Evolutionary conservation across 306 rosid genomes (phyloP).

Genomic region (Sophora flavescens): DNA sequence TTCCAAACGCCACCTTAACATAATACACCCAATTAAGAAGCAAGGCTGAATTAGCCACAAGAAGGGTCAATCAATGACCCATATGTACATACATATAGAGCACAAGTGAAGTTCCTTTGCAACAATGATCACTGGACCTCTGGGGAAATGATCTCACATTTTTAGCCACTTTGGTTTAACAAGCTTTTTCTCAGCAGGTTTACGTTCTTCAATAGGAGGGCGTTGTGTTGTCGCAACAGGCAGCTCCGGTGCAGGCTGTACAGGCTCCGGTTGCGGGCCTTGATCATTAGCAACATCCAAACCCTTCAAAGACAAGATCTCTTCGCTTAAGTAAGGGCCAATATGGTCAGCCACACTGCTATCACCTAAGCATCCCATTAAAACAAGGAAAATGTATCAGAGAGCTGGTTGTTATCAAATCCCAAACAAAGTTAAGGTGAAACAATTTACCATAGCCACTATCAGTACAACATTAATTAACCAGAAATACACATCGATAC

Average conservation of each 20-base stretch:
- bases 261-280: conserved; percentile 54
- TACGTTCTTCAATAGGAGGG: conserved; percentile 66
- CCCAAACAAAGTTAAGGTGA: conserved; percentile 2
- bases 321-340: conserved; percentile 68
- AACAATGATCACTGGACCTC: conserved; percentile 14
- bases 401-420: background rate
- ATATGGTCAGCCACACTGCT: conserved; percentile 30
- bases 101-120: conserved; percentile 27
- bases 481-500: background rate
- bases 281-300: conserved; percentile 54
- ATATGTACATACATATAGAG: conserved; percentile 24
- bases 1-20: no score
- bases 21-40: conserved; percentile 21
- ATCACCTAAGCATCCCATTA: conserved; percentile 52
- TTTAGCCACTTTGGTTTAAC: conserved; percentile 91
- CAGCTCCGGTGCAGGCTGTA: conserved; percentile 47
- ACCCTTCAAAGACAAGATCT: conserved; percentile 73
- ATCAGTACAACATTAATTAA: background rate
- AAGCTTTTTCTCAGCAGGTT: conserved; percentile 71
- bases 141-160: conserved; percentile 54
- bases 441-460: background rate
- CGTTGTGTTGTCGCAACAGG: conserved; percentile 47
- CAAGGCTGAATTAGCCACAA: background rate
- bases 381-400: background rate
- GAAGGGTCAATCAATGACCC: conserved; percentile 22